Conservation (phyloP, 148 eudicot species). For the Chenopodium suecicum region DNA sequence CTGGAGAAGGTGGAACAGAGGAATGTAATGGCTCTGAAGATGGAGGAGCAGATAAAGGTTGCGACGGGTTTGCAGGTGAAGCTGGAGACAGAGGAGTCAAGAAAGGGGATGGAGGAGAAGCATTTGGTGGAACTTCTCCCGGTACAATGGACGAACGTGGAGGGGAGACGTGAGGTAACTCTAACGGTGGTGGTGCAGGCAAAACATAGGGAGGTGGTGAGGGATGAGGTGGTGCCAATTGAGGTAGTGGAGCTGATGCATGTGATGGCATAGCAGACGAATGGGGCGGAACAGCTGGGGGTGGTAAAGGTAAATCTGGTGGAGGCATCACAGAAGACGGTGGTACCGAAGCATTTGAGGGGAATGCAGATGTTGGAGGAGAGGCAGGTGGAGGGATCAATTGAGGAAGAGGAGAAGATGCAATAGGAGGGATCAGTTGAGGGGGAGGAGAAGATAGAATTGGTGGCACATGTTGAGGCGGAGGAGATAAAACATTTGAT, state of each 20-base stretch:
- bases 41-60: constrained; percentile 19
- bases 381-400: constrained; percentile 10
- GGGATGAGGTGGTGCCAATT: constrained; percentile 14
- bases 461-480: constrained; percentile 8
- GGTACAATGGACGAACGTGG: constrained; percentile 12
- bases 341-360: constrained; percentile 12
- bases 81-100: constrained; percentile 35
- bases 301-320: constrained; percentile 15
- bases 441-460: not conserved
- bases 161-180: constrained; percentile 18
- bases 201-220: constrained; percentile 23
- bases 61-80: constrained; percentile 32
- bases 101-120: constrained; percentile 31
- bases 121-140: constrained; percentile 16
- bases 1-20: constrained; percentile 36
- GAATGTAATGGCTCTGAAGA: constrained; percentile 21
- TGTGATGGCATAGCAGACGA: constrained; percentile 13
- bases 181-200: constrained; percentile 26
- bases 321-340: constrained; percentile 19
- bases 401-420: constrained; percentile 19
- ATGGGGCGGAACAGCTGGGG: constrained; percentile 27
- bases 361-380: constrained; percentile 12
- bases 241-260: not conserved
- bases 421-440: not conserved
- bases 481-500: constrained; percentile 20